Evolutionary conservation across 2,329 filamentous ascomycete genomes (phyloP), one percentile per base, ranked within the genome.

Genomic region (Trichophyton equinum): DNA sequence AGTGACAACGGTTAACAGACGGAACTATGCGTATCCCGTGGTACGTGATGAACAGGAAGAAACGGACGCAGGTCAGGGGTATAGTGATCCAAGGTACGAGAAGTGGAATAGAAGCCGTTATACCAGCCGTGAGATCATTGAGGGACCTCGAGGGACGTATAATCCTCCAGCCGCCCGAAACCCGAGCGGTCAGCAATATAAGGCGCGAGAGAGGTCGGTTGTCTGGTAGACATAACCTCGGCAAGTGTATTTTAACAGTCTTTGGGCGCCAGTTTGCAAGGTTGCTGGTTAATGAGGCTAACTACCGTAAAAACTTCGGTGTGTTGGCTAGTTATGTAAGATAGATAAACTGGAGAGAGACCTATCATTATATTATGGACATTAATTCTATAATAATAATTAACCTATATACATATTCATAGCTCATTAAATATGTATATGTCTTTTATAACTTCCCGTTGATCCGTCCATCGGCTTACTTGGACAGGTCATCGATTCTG

Each of bases 401-500:
- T 33, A 40, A 38, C 9, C n/a, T 38, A 58, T 47, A 44, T 36
- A 55, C 38, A 42, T 55, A 55, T 60, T 20, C 44, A 55, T 9
- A 40, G 25, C 13, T 25, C 15, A 33, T 44, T 20, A 56, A 13
- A 42, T 57, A 15, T 36, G 30, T 42, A 57, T 40, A 18, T 40
- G 33, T 51, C 15, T 27, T 15, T 30, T 15, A 11, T 20, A 33
- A 7, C 22, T 25, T 5, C 7, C 20, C 22, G 9, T 38, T 13
- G 4, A 38, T 7, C 27, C 33, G 11, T 13, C 33, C 33, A 13
- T 38, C 9, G 4, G 9, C 36, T 40, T 61, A 60, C 55, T 59
- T 42, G 8, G 58, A 60, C 20, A 64, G 60, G 22, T 51, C 57
- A 57, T 64, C 62, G 49, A 90, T 82, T 51, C 87, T 76, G 0